A percentile compares a stretch with the other conserved stretches of the same genome.
These are phyloP conservation scores for Silene vulgaris DNA, from an alignment of 179 eudicot species.

Conservation along the genomic window DNA sequence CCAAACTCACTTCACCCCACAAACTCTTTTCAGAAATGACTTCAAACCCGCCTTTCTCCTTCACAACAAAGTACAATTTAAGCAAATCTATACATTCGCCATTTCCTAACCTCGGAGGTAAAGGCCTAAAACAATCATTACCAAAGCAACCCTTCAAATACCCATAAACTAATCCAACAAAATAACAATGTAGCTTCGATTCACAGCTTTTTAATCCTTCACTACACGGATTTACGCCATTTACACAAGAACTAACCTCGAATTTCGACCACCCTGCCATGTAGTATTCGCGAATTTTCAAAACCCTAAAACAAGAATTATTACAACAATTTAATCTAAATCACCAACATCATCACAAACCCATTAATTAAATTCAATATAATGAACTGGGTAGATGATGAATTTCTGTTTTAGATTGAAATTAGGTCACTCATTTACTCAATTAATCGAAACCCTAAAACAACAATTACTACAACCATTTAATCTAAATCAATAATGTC, in stretches of 20 bases:
- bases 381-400: conserved; percentile 15
- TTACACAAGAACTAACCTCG: neutral
- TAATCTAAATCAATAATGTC: conserved; percentile 10
- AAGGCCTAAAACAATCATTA: conserved; percentile 32
- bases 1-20: conserved; percentile 54
- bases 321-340: conserved; percentile 8
- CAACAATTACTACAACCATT: conserved; percentile 18
- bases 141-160: conserved; percentile 33
- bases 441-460: conserved; percentile 37
- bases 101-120: conserved; percentile 52
- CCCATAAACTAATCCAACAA: conserved; percentile 29
- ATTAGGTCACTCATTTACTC: too few species aligned
- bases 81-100: conserved; percentile 56
- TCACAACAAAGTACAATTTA: conserved; percentile 52
- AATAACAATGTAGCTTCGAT: conserved; percentile 26
- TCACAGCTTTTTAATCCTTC: conserved; percentile 19
- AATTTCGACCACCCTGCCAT: conserved; percentile 29
- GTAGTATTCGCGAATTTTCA: conserved; percentile 23
- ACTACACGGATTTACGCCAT: conserved; percentile 34
- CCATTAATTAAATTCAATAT: conserved; percentile 11
- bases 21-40: conserved; percentile 34
- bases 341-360: conserved; percentile 10
- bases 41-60: conserved; percentile 54
- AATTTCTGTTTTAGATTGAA: conserved; percentile 2
- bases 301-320: conserved; percentile 42